Base-by-base conservation (phyloP, 208 protist species). In the Acanthamoeba castellanii region DNA sequence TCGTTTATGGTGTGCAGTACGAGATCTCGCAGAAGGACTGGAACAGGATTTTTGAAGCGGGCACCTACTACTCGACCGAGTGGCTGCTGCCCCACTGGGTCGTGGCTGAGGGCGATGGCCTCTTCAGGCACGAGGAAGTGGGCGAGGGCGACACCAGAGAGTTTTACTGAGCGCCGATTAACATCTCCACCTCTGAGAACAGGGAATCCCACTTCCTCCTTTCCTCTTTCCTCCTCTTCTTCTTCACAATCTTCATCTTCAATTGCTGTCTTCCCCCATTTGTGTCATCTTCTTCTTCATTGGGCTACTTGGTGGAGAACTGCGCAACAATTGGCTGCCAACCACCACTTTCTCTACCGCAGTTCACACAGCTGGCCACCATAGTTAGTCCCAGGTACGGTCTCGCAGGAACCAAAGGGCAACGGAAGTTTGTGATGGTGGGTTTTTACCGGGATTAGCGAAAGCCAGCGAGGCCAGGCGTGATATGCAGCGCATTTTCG, bases 11-110 rank as follows among this genome's bases (percentile, higher is more conserved):
- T 84, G 47, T 32, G 34, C 81, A 88, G 81, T 88, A 37, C 25
- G 81, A 61, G 20, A 88, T 88, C 81, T 88, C 81, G 50, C 81
- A 88, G 50, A 42, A 42, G 81, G 81, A 88, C 52, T 88, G 81
- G 81, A 88, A 88, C 81, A 57, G 81, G 47, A 88, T 88, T 88
- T 88, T 88, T 88, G 81, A 88, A 42, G 81, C 81, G 6, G 81
- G 81, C 45, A 88, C 81, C 50, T 88, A 88, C 52, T 88, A 88
- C 81, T 88, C 81, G 0, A 64, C n/a, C 50, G 81, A 88, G 50
- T 88, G 81, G 81, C 81, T 88, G 42, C 81, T 88, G 81, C 81
- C 81, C 11, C 81, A 88, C 81, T 88, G 81, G 81, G 81, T 88
- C 27, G 81, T 88, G 81, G 81, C 81, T 6, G 25, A 88, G 50